Conservation (phyloP, 805 yeast genomes). For the Hermanozyma aechmeae region DNA sequence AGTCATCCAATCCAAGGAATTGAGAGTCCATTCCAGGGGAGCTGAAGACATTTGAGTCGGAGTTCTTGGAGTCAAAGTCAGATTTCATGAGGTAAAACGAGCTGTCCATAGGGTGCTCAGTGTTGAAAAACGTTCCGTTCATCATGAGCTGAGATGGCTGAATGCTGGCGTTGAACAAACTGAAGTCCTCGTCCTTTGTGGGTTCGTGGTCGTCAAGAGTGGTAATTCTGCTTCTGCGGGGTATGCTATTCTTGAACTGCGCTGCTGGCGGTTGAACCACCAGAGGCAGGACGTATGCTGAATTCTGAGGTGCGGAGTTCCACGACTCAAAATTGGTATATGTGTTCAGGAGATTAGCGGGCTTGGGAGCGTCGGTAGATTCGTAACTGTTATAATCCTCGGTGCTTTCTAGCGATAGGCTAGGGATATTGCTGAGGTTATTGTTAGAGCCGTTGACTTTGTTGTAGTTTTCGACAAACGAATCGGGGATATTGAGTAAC, state of each 20-base stretch:
- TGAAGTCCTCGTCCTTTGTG: conserved; percentile 25
- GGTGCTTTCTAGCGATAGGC: conserved; percentile 5
- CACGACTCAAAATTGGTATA: conserved; percentile 33
- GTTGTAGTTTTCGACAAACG: conserved; percentile 17
- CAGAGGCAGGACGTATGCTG: conserved; percentile 6
- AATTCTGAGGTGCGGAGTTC: too few relatives aligned
- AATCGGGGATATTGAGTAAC: conserved; percentile 23
- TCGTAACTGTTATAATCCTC: conserved; percentile 6
- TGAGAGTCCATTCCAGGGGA: conserved; percentile 25
- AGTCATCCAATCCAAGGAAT: conserved; percentile 21
- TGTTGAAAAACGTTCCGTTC: conserved; percentile 12
- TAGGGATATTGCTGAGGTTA: conserved; percentile 9
- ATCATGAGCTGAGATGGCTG: conserved; percentile 30
- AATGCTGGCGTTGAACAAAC: conserved; percentile 31
- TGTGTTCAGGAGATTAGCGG: conserved; percentile 23
- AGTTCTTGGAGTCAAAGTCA: conserved; percentile 4
- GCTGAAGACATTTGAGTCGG: conserved; percentile 4
- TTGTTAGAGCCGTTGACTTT: conserved; percentile 8
- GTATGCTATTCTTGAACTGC: too few relatives aligned
- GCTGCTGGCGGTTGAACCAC: conserved; percentile 3
- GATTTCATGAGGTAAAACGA: conserved; percentile 13
- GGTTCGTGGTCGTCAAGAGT: conserved; percentile 17
- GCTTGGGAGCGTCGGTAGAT: conserved; percentile 5
- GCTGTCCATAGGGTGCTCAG: conserved; percentile 17
- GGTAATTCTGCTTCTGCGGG: conserved; percentile 24